Conservation (phyloP, 495 filamentous ascomycete species). For the Patellaria atrata region DNA sequence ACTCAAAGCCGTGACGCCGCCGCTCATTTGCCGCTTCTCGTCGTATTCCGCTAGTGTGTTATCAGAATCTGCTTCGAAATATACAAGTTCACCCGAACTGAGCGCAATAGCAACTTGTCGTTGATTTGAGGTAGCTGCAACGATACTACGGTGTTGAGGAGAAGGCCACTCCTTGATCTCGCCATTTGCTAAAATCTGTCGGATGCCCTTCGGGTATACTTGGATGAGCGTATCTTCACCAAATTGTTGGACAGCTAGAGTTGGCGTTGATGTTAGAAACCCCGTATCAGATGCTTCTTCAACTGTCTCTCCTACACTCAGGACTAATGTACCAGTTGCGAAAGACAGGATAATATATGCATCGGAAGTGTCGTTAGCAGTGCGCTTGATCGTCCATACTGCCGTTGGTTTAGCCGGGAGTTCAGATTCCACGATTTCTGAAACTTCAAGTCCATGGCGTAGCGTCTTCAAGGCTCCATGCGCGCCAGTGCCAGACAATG, state of each 20-base stretch:
- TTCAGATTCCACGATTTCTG: constrained; percentile 85
- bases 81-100: constrained; percentile 90
- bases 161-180: constrained; percentile 79
- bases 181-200: constrained; percentile 62
- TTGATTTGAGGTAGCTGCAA: constrained; percentile 89
- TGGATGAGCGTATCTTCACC: constrained; percentile 88
- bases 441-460: constrained; percentile 84
- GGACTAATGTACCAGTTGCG: constrained; percentile 59
- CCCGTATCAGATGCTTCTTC: constrained; percentile 89
- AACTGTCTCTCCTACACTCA: constrained; percentile 91
- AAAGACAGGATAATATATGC: constrained; percentile 58
- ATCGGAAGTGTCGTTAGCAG: constrained; percentile 71
- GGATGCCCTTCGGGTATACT: constrained; percentile 87
- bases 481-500: constrained; percentile 74
- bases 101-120: constrained; percentile 86
- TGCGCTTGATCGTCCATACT: constrained; percentile 91
- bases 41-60: constrained; percentile 86
- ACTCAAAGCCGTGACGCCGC: constrained; percentile 86
- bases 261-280: constrained; percentile 73
- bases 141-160: constrained; percentile 84
- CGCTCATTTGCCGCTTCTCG: constrained; percentile 87
- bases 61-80: constrained; percentile 93
- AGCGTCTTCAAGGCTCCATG: constrained; percentile 79
- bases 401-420: constrained; percentile 71
- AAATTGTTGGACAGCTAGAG: constrained; percentile 82